Percentiles rank a stretch among this genome's conserved stretches.
These are phyloP conservation scores for Pythium sukuiense DNA, from an alignment of 352 stramenopile genomes.

Conservation along the genomic window DNA sequence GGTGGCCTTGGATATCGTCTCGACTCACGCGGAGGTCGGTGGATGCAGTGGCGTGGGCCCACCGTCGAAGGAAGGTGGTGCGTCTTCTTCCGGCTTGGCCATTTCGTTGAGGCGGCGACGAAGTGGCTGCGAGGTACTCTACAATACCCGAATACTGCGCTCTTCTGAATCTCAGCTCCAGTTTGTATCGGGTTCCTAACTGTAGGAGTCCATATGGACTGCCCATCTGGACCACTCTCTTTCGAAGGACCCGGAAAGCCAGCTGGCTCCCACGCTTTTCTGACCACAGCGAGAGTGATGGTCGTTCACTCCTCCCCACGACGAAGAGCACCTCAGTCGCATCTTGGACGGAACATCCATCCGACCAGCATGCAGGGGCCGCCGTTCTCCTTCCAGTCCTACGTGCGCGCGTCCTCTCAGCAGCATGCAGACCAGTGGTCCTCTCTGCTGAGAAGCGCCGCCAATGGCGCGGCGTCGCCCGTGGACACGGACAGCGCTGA, in stretches of 20 bases:
- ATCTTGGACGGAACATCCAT: neutral
- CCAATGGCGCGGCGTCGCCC: neutral
- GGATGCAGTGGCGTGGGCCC: neutral
- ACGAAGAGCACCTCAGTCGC: neutral
- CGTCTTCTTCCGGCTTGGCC: neutral
- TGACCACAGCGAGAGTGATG: neutral
- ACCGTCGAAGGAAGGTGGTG: neutral
- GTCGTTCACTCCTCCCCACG: neutral
- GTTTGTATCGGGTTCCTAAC: neutral
- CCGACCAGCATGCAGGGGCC: neutral
- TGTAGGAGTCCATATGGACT: neutral
- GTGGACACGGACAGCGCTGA: constrained; percentile 1
- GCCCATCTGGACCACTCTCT: neutral
- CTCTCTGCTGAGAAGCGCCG: constrained; percentile 1
- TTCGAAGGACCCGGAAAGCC: neutral
- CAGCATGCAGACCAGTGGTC: neutral
- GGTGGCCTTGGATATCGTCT: neutral
- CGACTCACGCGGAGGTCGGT: neutral
- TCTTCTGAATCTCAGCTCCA: neutral
- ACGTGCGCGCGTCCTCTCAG: neutral
- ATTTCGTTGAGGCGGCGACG: constrained; percentile 13
- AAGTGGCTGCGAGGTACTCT: constrained; percentile 7
- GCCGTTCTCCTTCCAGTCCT: constrained; percentile 4
- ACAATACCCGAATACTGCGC: constrained; percentile 1
- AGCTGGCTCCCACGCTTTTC: neutral